Evolutionary conservation across 1,284 basidiomycete species (phyloP).

Genomic region (Ustilago curta): DNA sequence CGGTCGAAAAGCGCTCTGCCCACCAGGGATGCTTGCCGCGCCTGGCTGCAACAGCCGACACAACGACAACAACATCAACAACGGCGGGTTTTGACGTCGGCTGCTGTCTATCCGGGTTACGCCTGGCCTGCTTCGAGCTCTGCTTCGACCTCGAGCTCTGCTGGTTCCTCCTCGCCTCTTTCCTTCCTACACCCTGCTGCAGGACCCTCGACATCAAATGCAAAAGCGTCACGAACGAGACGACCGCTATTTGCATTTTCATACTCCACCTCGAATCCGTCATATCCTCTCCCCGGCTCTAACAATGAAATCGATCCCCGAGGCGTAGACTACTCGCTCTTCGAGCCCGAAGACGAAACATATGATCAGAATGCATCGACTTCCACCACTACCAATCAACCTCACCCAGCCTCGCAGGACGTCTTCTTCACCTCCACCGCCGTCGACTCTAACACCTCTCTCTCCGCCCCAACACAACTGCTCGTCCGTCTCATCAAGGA

Average conservation of each 20-base stretch:
- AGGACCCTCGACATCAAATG: neutral
- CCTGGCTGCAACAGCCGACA: slow-evolving; percentile 16
- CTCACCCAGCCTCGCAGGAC: neutral
- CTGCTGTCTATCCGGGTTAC: slow-evolving; percentile 18
- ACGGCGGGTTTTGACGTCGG: slow-evolving; percentile 30
- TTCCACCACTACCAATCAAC: neutral
- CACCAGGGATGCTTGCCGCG: slow-evolving; percentile 25
- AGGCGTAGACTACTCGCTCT: slow-evolving; percentile 60
- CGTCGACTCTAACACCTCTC: neutral
- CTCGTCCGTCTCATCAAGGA: slow-evolving; percentile 42
- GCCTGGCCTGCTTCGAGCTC: slow-evolving; percentile 12
- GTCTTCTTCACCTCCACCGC: neutral
- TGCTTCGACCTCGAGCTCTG: slow-evolving; percentile 8
- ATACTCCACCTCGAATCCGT: slow-evolving; percentile 39
- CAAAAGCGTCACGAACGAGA: slow-evolving; percentile 4
- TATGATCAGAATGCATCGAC: slow-evolving; percentile 25
- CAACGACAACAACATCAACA: slow-evolving; percentile 10
- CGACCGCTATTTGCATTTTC: slow-evolving; percentile 13
- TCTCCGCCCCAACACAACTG: slow-evolving; percentile 27
- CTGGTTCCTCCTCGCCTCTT: neutral
- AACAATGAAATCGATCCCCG: slow-evolving; percentile 59
- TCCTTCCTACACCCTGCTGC: slow-evolving; percentile 6
- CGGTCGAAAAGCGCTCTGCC: slow-evolving; percentile 24
- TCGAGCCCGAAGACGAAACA: slow-evolving; percentile 40
- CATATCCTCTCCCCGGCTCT: slow-evolving; percentile 40